Evolutionary conservation across 768 basidiomycete genomes (phyloP), one percentile per base, ranked within the genome.

Genomic region (Agrocybe pediades): DNA sequence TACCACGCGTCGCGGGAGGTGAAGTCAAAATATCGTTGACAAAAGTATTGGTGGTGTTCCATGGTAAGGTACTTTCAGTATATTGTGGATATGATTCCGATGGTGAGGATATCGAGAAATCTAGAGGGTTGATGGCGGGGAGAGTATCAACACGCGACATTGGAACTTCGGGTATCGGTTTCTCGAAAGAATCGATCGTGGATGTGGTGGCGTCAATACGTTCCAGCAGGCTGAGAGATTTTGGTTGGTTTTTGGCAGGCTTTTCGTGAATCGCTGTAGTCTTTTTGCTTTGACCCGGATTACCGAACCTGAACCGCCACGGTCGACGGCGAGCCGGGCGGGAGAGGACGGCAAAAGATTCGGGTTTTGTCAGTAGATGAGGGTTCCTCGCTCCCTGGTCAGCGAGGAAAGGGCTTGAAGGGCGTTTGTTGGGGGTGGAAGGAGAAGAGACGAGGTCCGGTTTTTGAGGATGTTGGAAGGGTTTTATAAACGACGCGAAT

Each of bases 241-340:
- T 33, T 55, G 48, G 55, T 46, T 49, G 48, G 30, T 53, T 50
- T 41, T 52, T 9, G 47, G 46, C 46, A 42, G 46, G 13, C 16
- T 43, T 53, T 53, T 55, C 54, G 47, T 43, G 41, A 56, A 57
- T 62, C 54, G 48, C 53, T 60, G 48, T 46, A 53, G 50, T 58
- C 52, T 54, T 63, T 42, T 55, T 67, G 60, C 61, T 60, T 69
- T 66, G 73, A 73, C 74, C 78, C 70, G 73, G 70, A 75, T 80
- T 85, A 86, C 84, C 84, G 82, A 83, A 69, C 84, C 83, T 80
- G 73, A 75, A 80, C 88, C 88, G 86, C 88, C 85, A 78, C 84
- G 85, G 85, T 82, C 75, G 68, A 72, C 59, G 69, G 74, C 67
- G 72, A 74, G 73, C 80, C 80, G 73, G 79, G 83, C 81, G 81